Conservation (phyloP, 2,329 filamentous ascomycete species). For the Fulvia fulva region DNA sequence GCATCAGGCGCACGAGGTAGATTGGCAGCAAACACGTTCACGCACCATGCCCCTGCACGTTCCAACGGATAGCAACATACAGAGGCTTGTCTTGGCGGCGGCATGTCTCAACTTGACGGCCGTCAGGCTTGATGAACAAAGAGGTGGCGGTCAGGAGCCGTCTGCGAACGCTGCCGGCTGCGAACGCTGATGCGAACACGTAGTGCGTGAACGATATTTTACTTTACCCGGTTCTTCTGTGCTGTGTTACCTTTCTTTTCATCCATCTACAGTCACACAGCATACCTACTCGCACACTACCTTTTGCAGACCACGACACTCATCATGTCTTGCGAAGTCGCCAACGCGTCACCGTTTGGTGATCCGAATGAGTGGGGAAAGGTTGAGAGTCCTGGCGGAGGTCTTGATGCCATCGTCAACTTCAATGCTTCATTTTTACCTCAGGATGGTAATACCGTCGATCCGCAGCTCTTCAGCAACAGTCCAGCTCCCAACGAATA, state of each 20-base stretch:
- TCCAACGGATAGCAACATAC: constrained; percentile 15
- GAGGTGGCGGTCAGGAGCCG: constrained; percentile 12
- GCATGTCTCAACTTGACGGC: constrained; percentile 22
- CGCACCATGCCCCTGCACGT: neutral
- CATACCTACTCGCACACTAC: neutral
- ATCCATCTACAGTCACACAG: neutral
- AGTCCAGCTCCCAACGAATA: constrained; percentile 5
- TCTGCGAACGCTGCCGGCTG: constrained; percentile 18
- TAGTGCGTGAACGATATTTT: constrained; percentile 17
- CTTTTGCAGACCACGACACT: neutral
- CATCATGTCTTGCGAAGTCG: constrained; percentile 19
- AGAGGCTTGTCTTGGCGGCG: neutral
- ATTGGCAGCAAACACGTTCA: constrained; percentile 9
- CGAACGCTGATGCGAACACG: constrained; percentile 25
- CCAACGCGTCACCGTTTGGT: constrained; percentile 14
- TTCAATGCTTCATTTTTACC: constrained; percentile 19
- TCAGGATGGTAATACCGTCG: constrained; percentile 7
- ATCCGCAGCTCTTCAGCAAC: constrained; percentile 15
- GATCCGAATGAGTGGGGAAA: constrained; percentile 14
- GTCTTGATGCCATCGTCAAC: constrained; percentile 14
- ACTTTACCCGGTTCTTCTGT: constrained; percentile 6
- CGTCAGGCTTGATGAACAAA: constrained; percentile 14
- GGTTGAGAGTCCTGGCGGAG: constrained; percentile 1
- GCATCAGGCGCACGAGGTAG: neutral
- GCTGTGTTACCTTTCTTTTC: constrained; percentile 5